phyloP scores from a whole-genome alignment of 805 yeast genomes.

The Candida golubevii region DNA sequence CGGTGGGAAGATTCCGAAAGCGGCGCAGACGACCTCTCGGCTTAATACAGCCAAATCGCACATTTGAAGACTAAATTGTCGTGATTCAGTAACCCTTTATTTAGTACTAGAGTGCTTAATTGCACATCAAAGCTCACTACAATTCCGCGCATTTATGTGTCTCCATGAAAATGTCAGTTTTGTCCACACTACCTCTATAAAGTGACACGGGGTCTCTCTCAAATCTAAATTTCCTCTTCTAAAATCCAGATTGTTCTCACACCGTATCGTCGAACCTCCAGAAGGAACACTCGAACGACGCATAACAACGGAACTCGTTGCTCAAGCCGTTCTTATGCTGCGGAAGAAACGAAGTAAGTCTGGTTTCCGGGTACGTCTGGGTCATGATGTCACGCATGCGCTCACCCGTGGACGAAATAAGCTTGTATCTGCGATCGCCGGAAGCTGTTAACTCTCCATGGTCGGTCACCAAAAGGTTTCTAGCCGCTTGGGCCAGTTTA shows the following conservation, averaged over 20 bases:
- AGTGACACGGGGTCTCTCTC: too few relatives aligned
- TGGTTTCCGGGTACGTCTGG: conserved; percentile 58
- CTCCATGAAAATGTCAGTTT: too few relatives aligned
- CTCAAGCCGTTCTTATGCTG: conserved; percentile 82
- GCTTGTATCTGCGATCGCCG: conserved; percentile 43
- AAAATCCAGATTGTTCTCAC: background rate
- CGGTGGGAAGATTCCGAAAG: too few relatives aligned
- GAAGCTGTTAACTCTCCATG: conserved; percentile 30
- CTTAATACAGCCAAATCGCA: too few relatives aligned
- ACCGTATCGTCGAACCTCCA: conserved; percentile 52
- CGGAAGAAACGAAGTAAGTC: conserved; percentile 66
- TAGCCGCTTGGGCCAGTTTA: conserved; percentile 53
- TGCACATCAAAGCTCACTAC: too few relatives aligned
- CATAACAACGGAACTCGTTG: conserved; percentile 85
- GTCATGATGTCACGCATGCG: conserved; percentile 68
- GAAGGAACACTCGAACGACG: conserved; percentile 61
- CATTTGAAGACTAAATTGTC: too few relatives aligned
- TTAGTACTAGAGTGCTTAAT: too few relatives aligned
- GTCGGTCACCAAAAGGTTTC: conserved; percentile 47
- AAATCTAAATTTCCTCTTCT: too few relatives aligned
- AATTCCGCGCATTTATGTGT: too few relatives aligned
- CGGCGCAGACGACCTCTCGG: too few relatives aligned
- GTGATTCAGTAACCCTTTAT: too few relatives aligned
- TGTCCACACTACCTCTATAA: too few relatives aligned
- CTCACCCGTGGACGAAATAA: conserved; percentile 86